Base-by-base conservation (phyloP, 441 rosid genomes). In the Erysimum pusillum region DNA sequence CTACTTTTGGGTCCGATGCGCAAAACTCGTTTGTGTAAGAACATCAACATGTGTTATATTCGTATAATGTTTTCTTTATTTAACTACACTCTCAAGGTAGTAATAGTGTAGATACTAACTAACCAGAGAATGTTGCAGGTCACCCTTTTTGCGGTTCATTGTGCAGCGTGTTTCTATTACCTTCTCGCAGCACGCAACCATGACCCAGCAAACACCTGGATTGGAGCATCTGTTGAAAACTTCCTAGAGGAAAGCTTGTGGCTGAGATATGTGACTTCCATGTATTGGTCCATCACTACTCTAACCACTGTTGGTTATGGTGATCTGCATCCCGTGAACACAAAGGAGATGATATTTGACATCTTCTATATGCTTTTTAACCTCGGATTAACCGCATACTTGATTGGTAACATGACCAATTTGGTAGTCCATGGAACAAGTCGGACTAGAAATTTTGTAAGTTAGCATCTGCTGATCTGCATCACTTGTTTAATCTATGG, bases 351-450 rank as follows among this genome's bases (percentile, higher is more conserved):
- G 97, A 60, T 87, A 34, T 93, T 90, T 69, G 96, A 81, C 78
- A 87, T 87, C 67, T 89, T 93, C 84, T 91, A 87, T 81, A 91
- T 93, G 97, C 83, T 93, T 15, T 93, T 93, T 83, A 89, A 90
- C 73, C 88, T 91, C 17, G 94, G 98, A 14, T 76, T 93, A 83
- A 90, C 88, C 1, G 91, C 97, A 0, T 93, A 91, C 77, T 81
- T 93, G 84, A 93, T 91, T 39, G 98, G 98, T 73, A 93, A 91
- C 79, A 93, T 93, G 97, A 93, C 96, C 81, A 91, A 87, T 87
- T 78, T 93, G 85, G 94, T 91, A 64, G 98, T 93, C 73, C 97
- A 90, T 41, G 91, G 94, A 59, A 91, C 94, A 13, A 90, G 96
- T 45, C 89, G 97, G 66, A 93, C 98, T 45, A 83, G 98, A 85